A percentile compares a stretch with the other conserved stretches of the same genome.
These are phyloP conservation scores for Rubia peregrina DNA, from an alignment of 305 asterid species.

Conservation along the genomic window DNA sequence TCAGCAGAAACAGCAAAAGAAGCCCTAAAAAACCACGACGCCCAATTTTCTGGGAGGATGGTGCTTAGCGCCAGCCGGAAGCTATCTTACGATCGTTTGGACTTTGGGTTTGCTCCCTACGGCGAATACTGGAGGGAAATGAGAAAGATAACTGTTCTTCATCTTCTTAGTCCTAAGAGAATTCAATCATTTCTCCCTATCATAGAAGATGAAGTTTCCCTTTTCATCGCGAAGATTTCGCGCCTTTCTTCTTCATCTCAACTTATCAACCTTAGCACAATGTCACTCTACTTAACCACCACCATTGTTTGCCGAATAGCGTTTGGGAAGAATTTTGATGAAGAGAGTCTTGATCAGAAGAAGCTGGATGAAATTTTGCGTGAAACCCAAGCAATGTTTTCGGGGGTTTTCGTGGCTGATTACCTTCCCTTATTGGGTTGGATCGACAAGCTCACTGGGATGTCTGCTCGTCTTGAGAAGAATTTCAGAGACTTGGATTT, in stretches of 20 bases:
- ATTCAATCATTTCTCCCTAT: conserved; percentile 14
- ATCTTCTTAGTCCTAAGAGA: conserved; percentile 18
- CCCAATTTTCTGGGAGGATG: conserved; percentile 17
- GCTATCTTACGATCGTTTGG: conserved; percentile 14
- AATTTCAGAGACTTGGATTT: conserved; percentile 18
- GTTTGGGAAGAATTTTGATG: conserved; percentile 21
- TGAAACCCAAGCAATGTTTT: conserved; percentile 7
- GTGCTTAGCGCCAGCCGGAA: neutral
- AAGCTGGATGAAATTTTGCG: conserved; percentile 5
- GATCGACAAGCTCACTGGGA: conserved; percentile 22
- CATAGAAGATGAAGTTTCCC: conserved; percentile 16
- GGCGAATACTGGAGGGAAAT: conserved; percentile 22
- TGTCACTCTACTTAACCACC: neutral
- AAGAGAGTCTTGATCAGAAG: neutral
- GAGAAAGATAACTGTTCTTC: conserved; percentile 15
- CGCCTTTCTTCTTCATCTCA: neutral
- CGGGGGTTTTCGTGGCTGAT: conserved; percentile 16
- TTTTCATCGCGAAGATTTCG: neutral
- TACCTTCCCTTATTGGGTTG: conserved; percentile 15
- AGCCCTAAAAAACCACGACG: conserved; percentile 20
- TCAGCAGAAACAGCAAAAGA: conserved; percentile 21
- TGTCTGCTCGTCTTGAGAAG: conserved; percentile 17
- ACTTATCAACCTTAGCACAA: conserved; percentile 18
- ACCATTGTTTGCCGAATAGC: conserved; percentile 17
- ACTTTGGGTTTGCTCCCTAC: conserved; percentile 12